Percentiles rank a stretch among this genome's conserved stretches.
phyloP scores from a whole-genome alignment of 2,329 filamentous ascomycete genomes.

The Fusarium marasasianum region DNA sequence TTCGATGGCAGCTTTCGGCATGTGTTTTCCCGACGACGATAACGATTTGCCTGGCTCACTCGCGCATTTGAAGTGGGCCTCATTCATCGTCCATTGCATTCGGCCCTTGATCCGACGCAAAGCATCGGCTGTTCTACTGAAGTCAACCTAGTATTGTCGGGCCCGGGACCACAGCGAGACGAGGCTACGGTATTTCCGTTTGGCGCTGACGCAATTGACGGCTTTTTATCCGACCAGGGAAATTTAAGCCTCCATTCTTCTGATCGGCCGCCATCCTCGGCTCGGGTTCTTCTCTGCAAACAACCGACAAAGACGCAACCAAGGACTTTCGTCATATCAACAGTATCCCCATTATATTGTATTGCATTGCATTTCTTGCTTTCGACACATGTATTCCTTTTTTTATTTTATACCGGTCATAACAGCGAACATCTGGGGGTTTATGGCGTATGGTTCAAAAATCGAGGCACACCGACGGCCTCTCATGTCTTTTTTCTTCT shows the following conservation, averaged over 20 bases:
- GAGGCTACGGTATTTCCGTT: conserved; percentile 7
- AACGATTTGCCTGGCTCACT: neutral
- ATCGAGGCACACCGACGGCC: conserved; percentile 10
- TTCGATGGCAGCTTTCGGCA: conserved; percentile 33
- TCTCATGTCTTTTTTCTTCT: neutral
- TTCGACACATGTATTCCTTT: neutral
- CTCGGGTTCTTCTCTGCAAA: conserved; percentile 18
- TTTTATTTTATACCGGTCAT: neutral
- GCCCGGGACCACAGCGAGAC: neutral
- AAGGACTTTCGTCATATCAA: conserved; percentile 12
- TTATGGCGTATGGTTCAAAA: conserved; percentile 21
- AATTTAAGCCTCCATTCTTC: neutral
- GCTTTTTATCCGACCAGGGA: neutral
- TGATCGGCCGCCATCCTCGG: neutral
- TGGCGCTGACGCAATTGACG: neutral
- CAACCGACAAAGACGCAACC: conserved; percentile 6
- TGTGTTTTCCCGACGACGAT: conserved; percentile 11
- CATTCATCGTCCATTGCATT: neutral
- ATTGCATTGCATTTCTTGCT: neutral
- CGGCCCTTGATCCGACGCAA: conserved; percentile 14
- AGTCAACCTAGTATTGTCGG: conserved; percentile 3
- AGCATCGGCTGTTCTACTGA: neutral
- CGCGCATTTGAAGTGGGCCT: conserved; percentile 20
- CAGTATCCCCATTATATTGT: neutral
- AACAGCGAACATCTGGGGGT: conserved; percentile 24